Percentiles rank a stretch among this genome's conserved stretches.
Evolutionary conservation across 2,329 filamentous ascomycete species (phyloP).

Genomic region (Alternaria sp.): DNA sequence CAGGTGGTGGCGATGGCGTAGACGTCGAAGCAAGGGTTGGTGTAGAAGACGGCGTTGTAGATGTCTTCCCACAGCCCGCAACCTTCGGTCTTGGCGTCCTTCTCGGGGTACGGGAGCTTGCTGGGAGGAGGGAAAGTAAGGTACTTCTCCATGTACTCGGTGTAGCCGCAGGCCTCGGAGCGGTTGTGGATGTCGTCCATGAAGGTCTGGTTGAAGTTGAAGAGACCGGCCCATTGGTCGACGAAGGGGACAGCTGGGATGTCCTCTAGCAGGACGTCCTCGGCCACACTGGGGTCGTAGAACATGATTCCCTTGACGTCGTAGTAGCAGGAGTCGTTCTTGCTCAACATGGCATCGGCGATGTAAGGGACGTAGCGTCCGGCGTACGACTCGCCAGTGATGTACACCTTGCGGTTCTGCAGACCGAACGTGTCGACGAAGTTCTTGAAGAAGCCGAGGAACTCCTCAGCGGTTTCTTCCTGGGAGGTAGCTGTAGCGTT

Average conservation of each 20-base stretch:
- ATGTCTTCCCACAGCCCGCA: conserved; percentile 68
- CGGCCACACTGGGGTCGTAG: conserved; percentile 72
- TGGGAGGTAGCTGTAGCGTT: conserved; percentile 69
- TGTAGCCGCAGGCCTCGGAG: conserved; percentile 67
- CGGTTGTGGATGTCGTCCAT: conserved; percentile 59
- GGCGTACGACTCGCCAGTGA: conserved; percentile 76
- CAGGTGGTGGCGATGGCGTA: conserved; percentile 78
- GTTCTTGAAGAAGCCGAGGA: conserved; percentile 80
- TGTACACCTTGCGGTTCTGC: conserved; percentile 72
- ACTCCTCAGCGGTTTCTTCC: conserved; percentile 72
- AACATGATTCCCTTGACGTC: conserved; percentile 73
- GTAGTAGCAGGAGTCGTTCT: conserved; percentile 70
- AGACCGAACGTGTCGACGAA: conserved; percentile 74
- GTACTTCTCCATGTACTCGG: conserved; percentile 65
- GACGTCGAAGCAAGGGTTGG: conserved; percentile 81
- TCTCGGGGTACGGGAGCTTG: conserved; percentile 62
- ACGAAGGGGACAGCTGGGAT: conserved; percentile 65
- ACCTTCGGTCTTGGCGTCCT: conserved; percentile 49
- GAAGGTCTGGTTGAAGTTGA: conserved; percentile 69
- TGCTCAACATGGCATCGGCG: conserved; percentile 73
- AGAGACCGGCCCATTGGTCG: conserved; percentile 65
- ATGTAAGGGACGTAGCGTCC: conserved; percentile 73
- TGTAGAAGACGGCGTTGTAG: conserved; percentile 57
- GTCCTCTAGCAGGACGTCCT: conserved; percentile 58
- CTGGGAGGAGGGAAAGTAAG: conserved; percentile 73